A percentile compares a stretch with the other conserved stretches of the same genome.
These are phyloP conservation scores for Gossypium ekmanianum DNA, from an alignment of 345 rosid genomes.

Conservation along the genomic window DNA sequence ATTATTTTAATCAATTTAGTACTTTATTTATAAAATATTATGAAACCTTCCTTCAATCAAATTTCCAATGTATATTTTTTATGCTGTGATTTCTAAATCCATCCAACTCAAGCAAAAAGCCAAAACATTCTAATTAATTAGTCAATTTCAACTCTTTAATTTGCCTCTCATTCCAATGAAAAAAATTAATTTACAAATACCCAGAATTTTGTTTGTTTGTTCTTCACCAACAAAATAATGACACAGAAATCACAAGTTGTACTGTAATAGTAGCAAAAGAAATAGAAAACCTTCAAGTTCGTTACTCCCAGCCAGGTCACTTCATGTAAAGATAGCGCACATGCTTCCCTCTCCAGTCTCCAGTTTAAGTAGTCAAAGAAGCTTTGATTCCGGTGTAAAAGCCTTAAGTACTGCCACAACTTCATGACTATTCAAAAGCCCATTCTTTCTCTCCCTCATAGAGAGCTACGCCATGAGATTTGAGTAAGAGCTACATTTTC, in stretches of 20 bases:
- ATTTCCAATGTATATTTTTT: too few species aligned
- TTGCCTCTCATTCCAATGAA: neutral
- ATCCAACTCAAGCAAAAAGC: neutral
- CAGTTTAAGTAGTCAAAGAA: slow-evolving; percentile 16
- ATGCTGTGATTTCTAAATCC: neutral
- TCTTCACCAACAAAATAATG: neutral
- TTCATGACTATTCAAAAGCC: slow-evolving; percentile 13
- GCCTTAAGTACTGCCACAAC: slow-evolving; percentile 24
- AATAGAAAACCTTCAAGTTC: too few species aligned
- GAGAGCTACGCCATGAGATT: slow-evolving; percentile 26
- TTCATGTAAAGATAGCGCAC: slow-evolving; percentile 25
- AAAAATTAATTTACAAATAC: slow-evolving; percentile 15
- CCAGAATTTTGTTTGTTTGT: slow-evolving; percentile 1
- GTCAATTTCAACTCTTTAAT: slow-evolving; percentile 24
- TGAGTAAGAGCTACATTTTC: slow-evolving; percentile 10
- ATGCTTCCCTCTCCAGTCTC: slow-evolving; percentile 19
- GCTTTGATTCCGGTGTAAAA: slow-evolving; percentile 16
- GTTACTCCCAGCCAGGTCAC: slow-evolving; percentile 10
- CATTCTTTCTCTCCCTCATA: neutral
- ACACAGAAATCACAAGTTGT: neutral
- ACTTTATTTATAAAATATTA: too few species aligned
- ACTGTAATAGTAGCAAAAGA: too few species aligned
- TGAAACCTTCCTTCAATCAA: too few species aligned
- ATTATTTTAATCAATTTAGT: too few species aligned
- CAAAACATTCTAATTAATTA: neutral